Base-by-base conservation (phyloP, 805 yeast species). In the Candida ulmi region DNA sequence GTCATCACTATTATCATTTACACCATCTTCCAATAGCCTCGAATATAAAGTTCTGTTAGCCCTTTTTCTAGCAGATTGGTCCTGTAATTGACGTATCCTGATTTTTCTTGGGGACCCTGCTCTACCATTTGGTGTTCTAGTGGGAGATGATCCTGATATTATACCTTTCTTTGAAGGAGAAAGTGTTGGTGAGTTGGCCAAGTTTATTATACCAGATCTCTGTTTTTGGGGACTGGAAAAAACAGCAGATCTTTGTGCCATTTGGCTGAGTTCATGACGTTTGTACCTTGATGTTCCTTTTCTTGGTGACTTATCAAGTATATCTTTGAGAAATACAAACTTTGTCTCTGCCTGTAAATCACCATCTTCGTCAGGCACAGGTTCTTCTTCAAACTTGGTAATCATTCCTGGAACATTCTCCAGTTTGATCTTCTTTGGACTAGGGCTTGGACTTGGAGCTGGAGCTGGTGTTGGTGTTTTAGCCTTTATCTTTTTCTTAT, bases 61-160 rank as follows among this genome's bases (percentile, higher is more conserved):
- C 41, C 72, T 55, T 46, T 69, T 68, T 19, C 73, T 53, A 2
- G 84, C 84, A 2, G 74, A 64, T 32, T 57, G 53, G 40, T 77
- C 74, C 26, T 53, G 57, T 12, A 30, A n/a, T 15, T 38, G 12
- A 18, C 27, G 25, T 30, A 66, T 45, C 8, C 63, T 72, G 1
- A 52, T 17, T 4, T 79, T 80, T 11, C 76, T 69, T 16, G 62
- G 61, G 11, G 74, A 52, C 3, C 75, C 78, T 36, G 66, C 69
- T 40, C 69, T 50, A 1, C 77, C 77, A 42, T 58, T 65, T 1
- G 74, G 72, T 3, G 67, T 60, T 40, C 40, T 61, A 5, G 44
- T 45, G 29, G 57, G 61, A 27, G 62, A 49, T 1, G 35, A 21
- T 1, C 19, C 45, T 2, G 46, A 16, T 4, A 60, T 36, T n/a